phyloP scores from a whole-genome alignment of 345 rosid genomes.

The Heritiera fomes region DNA sequence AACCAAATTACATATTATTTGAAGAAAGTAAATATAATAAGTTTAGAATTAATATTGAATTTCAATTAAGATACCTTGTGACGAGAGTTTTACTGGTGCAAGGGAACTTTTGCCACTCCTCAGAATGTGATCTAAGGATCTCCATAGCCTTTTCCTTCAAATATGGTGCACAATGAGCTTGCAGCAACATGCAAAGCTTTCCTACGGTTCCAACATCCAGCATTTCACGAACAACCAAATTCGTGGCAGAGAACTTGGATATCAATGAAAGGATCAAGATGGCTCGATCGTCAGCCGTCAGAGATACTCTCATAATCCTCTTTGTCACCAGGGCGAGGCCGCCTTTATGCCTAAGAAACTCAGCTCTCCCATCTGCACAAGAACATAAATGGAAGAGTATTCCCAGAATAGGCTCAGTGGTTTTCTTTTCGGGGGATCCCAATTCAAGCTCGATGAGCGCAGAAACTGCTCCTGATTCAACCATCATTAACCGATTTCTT shows the following conservation, averaged over 20 bases:
- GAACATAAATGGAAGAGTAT: conserved; percentile 61
- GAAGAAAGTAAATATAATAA: background rate
- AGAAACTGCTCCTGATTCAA: conserved; percentile 52
- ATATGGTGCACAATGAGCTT: conserved; percentile 37
- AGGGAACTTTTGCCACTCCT: conserved; percentile 63
- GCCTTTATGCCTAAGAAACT: conserved; percentile 52
- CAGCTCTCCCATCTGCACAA: conserved; percentile 66
- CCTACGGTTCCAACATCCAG: conserved; percentile 49
- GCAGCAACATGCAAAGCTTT: conserved; percentile 59
- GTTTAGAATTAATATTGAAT: background rate
- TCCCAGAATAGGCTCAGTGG: conserved; percentile 58
- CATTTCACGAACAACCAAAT: conserved; percentile 60
- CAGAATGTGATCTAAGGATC: conserved; percentile 52
- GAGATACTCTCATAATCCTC: conserved; percentile 56
- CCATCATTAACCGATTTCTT: conserved; percentile 54
- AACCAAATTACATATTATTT: background rate
- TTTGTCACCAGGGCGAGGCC: conserved; percentile 60
- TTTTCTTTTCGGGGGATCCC: conserved; percentile 36
- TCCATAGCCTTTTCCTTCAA: conserved; percentile 55
- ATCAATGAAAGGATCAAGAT: conserved; percentile 49
- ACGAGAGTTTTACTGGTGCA: conserved; percentile 40
- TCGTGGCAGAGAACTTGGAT: conserved; percentile 46
- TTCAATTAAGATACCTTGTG: conserved; percentile 20
- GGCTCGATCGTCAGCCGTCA: conserved; percentile 53
- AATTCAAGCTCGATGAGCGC: conserved; percentile 74